Evolutionary conservation across 352 stramenopile genomes (phyloP).

Genomic region (Thalassiosira livingstoniorum): DNA sequence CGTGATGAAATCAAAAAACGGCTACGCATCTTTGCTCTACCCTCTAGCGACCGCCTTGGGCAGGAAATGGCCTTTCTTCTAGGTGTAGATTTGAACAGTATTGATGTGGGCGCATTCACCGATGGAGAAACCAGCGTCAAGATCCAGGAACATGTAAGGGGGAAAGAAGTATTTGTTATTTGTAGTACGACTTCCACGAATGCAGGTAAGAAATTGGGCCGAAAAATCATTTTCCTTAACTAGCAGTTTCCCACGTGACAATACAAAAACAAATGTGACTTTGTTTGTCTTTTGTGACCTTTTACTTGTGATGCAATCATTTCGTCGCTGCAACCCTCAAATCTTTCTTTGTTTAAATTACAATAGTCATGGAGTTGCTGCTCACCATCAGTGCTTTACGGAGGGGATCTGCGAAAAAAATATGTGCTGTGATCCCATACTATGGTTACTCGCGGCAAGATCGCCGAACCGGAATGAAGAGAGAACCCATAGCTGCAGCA

Average conservation of each 20-base stretch:
- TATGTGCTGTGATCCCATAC: slow-evolving; percentile 90
- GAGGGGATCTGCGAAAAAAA: slow-evolving; percentile 83
- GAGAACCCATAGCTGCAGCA: slow-evolving; percentile 85
- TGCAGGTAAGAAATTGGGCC: too few relatives aligned
- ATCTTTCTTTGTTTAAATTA: too few relatives aligned
- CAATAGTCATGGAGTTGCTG: slow-evolving; percentile 89
- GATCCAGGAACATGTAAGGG: slow-evolving; percentile 77
- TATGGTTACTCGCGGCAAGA: slow-evolving; percentile 89
- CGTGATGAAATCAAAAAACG: slow-evolving; percentile 57
- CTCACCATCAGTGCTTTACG: slow-evolving; percentile 84
- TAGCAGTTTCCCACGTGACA: too few relatives aligned
- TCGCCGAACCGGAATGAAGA: slow-evolving; percentile 58
- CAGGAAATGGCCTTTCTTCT: slow-evolving; percentile 79
- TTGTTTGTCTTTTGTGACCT: too few relatives aligned
- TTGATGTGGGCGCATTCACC: slow-evolving; percentile 74
- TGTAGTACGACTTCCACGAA: slow-evolving; percentile 82
- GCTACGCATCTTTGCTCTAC: slow-evolving; percentile 72
- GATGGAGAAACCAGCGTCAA: slow-evolving; percentile 85
- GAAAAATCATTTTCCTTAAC: too few relatives aligned
- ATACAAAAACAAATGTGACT: too few relatives aligned
- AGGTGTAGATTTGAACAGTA: slow-evolving; percentile 60
- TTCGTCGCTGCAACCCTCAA: too few relatives aligned
- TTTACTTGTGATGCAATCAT: too few relatives aligned
- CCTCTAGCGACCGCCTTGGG: slow-evolving; percentile 65
- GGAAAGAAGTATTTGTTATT: slow-evolving; percentile 85